Evolutionary conservation across 2,329 filamentous ascomycete genomes (phyloP), one percentile per base, ranked within the genome.

Genomic region (Bertia moriformis): DNA sequence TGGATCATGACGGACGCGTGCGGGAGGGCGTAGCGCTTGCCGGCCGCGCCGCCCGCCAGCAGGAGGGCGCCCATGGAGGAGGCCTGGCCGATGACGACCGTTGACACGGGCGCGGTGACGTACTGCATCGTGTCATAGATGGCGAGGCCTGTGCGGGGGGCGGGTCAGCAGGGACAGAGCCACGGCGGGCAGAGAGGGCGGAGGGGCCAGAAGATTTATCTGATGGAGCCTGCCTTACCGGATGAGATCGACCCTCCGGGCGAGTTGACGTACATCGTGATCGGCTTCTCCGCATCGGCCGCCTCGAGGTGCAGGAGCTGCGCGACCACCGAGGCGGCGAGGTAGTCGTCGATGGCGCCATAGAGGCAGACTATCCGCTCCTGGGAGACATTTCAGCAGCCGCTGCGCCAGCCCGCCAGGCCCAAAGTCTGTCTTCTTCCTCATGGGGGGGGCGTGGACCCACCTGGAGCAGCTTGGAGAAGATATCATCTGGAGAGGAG

Each of bases 111-210:
- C 3, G 84, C 84, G 44, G 81, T 78, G 55, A 98, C 96, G 59
- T 98, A 98, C 49, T 82, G 78, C 89, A 98, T 96, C 10, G 91
- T 96, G 57, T 98, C 91, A 68, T 98, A 98, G 51, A 98, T 96
- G 19, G 91, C 88, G 43, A 83, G 68, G 14, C 77, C 77, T 57
- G 42, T 10, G 4, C 3, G 4, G n/a, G 37, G 14, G 27, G 15
- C 14, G 13, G 30, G 38, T 38, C 7, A 19, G 24, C 32, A 20
- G 15, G 42, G 35, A 37, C 18, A 14, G 22, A n/a, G n/a, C n/a
- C n/a, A 14, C 20, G 19, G 10, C 22, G 24, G 24, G 27, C 29
- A 3, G 39, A 18, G 14, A 14, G 4, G 14, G 39, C 10, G 35
- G 37, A 19, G 35, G 15, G 17, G 13, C n/a, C 19, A 14, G 14